Evolutionary conservation across 495 filamentous ascomycete genomes (phyloP).

Genomic region (Hypomontagnella submonticulosa): DNA sequence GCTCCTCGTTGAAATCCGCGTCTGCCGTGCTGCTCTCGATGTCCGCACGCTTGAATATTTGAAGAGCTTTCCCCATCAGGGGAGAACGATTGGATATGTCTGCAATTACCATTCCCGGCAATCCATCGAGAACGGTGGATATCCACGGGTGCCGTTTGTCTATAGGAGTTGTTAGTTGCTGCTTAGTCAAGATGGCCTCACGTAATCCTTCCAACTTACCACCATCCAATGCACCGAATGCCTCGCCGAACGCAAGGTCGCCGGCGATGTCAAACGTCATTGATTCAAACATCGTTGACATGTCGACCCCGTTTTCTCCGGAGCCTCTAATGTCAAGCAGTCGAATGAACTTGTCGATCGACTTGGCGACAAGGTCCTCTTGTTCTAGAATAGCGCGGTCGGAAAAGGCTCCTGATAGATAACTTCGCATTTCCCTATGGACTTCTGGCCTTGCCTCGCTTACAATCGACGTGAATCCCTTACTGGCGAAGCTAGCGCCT

Average conservation of each 20-base stretch:
- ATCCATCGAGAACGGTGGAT: constrained; percentile 46
- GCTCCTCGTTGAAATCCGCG: constrained; percentile 29
- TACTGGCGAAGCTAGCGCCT: constrained; percentile 43
- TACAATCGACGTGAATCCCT: constrained; percentile 34
- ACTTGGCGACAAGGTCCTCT: constrained; percentile 53
- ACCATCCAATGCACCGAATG: constrained; percentile 58
- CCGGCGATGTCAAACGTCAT: constrained; percentile 61
- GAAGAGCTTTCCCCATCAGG: neutral
- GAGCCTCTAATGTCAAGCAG: constrained; percentile 19
- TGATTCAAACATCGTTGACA: constrained; percentile 23
- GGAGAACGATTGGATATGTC: constrained; percentile 23
- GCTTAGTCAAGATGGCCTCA: neutral
- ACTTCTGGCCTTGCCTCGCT: constrained; percentile 44
- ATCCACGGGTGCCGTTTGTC: constrained; percentile 58
- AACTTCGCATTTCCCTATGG: constrained; percentile 51
- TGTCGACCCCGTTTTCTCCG: constrained; percentile 15
- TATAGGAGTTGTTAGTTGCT: neutral
- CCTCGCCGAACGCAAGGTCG: constrained; percentile 61
- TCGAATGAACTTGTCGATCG: constrained; percentile 21
- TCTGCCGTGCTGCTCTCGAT: constrained; percentile 12
- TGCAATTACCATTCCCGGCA: constrained; percentile 44
- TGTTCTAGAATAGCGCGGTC: constrained; percentile 54
- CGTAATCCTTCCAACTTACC: constrained; percentile 27
- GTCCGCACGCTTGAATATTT: constrained; percentile 17
- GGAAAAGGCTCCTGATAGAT: constrained; percentile 51